These are phyloP conservation scores for Erucastrum elatum DNA, from an alignment of 345 rosid species.

Conservation along the genomic window DNA sequence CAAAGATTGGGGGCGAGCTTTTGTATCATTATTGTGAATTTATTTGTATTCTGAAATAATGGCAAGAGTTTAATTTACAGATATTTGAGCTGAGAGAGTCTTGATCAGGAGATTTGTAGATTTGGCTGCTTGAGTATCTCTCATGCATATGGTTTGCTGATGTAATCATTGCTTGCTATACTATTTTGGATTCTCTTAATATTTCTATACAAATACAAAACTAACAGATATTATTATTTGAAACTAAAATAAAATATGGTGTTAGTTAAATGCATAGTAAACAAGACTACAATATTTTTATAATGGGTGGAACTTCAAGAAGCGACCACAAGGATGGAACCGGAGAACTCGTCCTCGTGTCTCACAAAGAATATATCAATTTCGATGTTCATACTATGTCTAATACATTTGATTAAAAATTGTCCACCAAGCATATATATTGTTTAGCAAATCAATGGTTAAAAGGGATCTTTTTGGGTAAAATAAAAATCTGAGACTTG, in stretches of 20 bases:
- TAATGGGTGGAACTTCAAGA: not conserved
- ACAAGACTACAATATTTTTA: not conserved
- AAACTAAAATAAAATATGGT: not conserved
- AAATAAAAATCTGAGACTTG: not conserved
- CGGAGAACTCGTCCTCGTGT: slow-evolving; percentile 31
- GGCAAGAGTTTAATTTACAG: not conserved
- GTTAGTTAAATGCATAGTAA: not conserved
- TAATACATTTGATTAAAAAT: not conserved
- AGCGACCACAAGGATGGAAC: slow-evolving; percentile 12
- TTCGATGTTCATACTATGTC: slow-evolving; percentile 16
- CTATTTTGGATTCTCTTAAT: not conserved
- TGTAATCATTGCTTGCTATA: slow-evolving; percentile 53
- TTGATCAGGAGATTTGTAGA: slow-evolving; percentile 47
- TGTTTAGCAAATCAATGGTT: slow-evolving; percentile 22
- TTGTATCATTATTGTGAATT: not conserved
- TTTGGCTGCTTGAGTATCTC: slow-evolving; percentile 42
- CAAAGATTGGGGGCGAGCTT: slow-evolving; percentile 76
- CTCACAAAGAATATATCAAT: slow-evolving; percentile 20
- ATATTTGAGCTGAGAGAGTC: slow-evolving; percentile 30
- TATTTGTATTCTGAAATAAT: not conserved
- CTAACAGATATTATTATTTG: not conserved
- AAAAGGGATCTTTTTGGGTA: slow-evolving; percentile 25
- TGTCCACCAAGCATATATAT: slow-evolving; percentile 20
- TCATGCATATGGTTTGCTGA: slow-evolving; percentile 53
- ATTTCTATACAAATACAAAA: not conserved